A percentile compares a stretch with the other conserved stretches of the same genome.
Evolutionary conservation across 768 basidiomycete species (phyloP).

Genomic region (Chalciporus piperatus): DNA sequence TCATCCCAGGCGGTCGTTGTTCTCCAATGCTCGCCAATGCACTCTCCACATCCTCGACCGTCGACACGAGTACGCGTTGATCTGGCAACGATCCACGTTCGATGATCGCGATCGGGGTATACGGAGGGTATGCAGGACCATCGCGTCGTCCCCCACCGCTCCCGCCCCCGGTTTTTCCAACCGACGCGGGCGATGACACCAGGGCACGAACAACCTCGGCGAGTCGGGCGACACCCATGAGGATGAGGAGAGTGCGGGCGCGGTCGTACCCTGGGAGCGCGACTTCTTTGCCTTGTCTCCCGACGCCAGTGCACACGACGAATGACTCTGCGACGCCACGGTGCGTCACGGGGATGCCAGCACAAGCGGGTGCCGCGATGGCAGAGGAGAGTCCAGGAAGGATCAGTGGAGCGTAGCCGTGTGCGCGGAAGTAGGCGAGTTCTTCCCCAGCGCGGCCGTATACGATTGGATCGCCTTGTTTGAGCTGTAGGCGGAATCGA

Average conservation of each 20-base stretch:
- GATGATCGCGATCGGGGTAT: slow-evolving; percentile 87
- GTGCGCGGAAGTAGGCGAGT: slow-evolving; percentile 84
- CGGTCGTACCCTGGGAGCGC: slow-evolving; percentile 87
- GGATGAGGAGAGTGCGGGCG: slow-evolving; percentile 71
- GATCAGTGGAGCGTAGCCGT: slow-evolving; percentile 80
- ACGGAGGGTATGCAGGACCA: slow-evolving; percentile 63
- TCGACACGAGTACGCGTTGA: slow-evolving; percentile 80
- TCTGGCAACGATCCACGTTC: slow-evolving; percentile 95
- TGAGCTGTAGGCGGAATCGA: slow-evolving; percentile 52
- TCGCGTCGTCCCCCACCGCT: slow-evolving; percentile 44
- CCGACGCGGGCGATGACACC: slow-evolving; percentile 13
- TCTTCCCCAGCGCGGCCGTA: slow-evolving; percentile 96
- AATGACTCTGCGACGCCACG: slow-evolving; percentile 91
- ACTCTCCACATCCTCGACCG: slow-evolving; percentile 63
- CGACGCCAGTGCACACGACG: slow-evolving; percentile 92
- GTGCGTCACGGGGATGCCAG: slow-evolving; percentile 92
- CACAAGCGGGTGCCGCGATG: slow-evolving; percentile 85
- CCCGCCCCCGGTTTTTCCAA: no score
- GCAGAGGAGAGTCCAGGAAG: slow-evolving; percentile 91
- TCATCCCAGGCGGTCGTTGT: slow-evolving; percentile 95
- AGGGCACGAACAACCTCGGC: slow-evolving; percentile 67
- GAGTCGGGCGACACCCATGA: slow-evolving; percentile 95
- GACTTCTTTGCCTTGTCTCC: slow-evolving; percentile 78
- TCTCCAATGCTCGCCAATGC: slow-evolving; percentile 76
- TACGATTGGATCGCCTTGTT: slow-evolving; percentile 96